A percentile compares a stretch with the other conserved stretches of the same genome.
Conservation (phyloP, 257 asterid species). For the Penstemon eatonii region DNA sequence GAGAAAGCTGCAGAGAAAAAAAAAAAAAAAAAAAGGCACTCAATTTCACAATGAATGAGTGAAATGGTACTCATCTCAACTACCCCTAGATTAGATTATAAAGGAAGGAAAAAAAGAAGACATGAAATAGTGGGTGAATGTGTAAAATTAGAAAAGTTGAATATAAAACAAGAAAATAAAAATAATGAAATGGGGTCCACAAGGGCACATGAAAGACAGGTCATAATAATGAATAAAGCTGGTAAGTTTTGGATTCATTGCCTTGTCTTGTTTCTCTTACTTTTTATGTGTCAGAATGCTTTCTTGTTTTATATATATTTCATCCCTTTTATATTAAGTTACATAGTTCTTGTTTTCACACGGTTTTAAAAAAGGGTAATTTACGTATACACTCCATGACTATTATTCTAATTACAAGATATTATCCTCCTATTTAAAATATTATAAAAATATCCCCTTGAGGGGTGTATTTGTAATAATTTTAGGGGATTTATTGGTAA, state of each 20-base stretch:
- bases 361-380: no score
- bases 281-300: neutral
- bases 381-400: no score
- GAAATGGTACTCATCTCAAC: neutral
- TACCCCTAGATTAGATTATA: neutral
- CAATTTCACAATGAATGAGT: constrained; percentile 29
- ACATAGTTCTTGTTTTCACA: no score
- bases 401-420: no score
- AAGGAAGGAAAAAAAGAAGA: constrained; percentile 13
- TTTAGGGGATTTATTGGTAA: no score
- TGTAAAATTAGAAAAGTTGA: neutral
- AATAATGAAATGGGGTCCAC: constrained; percentile 9
- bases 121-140: constrained; percentile 30
- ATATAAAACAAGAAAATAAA: neutral
- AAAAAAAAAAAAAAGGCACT: constrained; percentile 5
- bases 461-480: no score
- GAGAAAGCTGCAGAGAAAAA: constrained; percentile 34
- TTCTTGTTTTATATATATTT: no score
- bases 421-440: no score
- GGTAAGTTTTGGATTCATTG: constrained; percentile 30
- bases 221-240: constrained; percentile 40
- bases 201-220: constrained; percentile 64
- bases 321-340: no score
- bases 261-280: constrained; percentile 34
- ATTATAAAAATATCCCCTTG: no score